Evolutionary conservation across 2,329 filamentous ascomycete genomes (phyloP).

Genomic region (Hansfordia pulvinata): DNA sequence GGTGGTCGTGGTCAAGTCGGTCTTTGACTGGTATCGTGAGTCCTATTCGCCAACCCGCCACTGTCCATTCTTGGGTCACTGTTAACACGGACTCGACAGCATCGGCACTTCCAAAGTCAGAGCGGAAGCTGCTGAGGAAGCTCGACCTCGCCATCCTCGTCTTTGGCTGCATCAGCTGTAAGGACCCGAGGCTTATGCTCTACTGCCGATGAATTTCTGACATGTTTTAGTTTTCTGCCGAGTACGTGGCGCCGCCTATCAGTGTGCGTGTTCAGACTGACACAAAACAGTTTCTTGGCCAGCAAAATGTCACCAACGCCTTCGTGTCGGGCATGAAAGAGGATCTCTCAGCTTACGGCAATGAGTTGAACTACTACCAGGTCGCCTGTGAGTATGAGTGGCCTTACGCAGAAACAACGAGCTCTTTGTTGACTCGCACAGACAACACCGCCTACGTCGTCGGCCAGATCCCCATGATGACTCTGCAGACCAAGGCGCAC

Average conservation of each 20-base stretch:
- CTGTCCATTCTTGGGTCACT: too few species aligned
- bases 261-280: slow-evolving; percentile 22
- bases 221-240: slow-evolving; percentile 1
- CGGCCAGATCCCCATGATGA: slow-evolving; percentile 14
- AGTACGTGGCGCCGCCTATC: background rate
- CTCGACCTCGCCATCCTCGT: slow-evolving; percentile 12
- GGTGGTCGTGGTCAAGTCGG: slow-evolving; percentile 11
- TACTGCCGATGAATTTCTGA: slow-evolving; percentile 20
- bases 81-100: too few species aligned
- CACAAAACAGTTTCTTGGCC: background rate
- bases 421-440: too few species aligned
- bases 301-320: slow-evolving; percentile 9
- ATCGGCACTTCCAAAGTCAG: too few species aligned
- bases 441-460: slow-evolving; percentile 24
- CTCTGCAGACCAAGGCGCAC: slow-evolving; percentile 12
- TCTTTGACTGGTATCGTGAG: slow-evolving; percentile 17
- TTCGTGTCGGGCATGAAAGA: slow-evolving; percentile 16
- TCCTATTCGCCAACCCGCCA: too few species aligned
- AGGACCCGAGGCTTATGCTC: slow-evolving; percentile 22
- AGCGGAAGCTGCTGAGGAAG: slow-evolving; percentile 12
- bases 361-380: slow-evolving; percentile 7
- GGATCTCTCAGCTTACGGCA: slow-evolving; percentile 8
- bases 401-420: slow-evolving; percentile 13
- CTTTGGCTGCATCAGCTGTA: slow-evolving; percentile 12
- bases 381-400: slow-evolving; percentile 1